Evolutionary conservation across 2,329 filamentous ascomycete species (phyloP).

Genomic region (Fusarium veterinarium): DNA sequence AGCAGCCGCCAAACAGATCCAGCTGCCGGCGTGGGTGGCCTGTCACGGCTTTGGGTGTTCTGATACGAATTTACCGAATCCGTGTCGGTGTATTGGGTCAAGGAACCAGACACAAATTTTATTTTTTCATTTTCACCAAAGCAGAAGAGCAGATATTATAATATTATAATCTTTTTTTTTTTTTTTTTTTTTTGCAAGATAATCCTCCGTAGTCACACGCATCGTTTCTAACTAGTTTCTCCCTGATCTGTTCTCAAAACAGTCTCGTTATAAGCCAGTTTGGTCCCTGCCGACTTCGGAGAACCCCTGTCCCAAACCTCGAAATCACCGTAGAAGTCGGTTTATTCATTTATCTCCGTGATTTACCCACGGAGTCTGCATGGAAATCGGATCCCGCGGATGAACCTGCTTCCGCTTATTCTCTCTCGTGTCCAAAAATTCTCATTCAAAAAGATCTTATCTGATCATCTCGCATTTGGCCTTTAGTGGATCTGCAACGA

Average conservation of each 20-base stretch:
- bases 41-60: constrained; percentile 7
- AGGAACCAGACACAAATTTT: too few species aligned
- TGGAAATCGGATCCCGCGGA: background rate
- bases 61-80: background rate
- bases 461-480: constrained; percentile 8
- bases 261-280: background rate
- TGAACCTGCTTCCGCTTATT: background rate
- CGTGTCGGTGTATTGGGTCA: background rate
- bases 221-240: too few species aligned
- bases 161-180: too few species aligned
- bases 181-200: too few species aligned
- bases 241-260: too few species aligned
- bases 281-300: background rate
- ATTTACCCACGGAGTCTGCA: background rate
- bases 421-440: background rate
- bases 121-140: background rate
- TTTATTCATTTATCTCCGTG: background rate
- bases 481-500: background rate
- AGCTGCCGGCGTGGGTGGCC: background rate
- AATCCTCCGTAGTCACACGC: too few species aligned
- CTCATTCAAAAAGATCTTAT: background rate
- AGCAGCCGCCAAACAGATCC: background rate
- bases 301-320: background rate
- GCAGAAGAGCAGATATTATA: background rate
- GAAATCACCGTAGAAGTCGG: background rate